Percentiles rank a stretch among this genome's conserved stretches.
Evolutionary conservation across 768 basidiomycete genomes (phyloP).

Genomic region (Kwoniella europaea): DNA sequence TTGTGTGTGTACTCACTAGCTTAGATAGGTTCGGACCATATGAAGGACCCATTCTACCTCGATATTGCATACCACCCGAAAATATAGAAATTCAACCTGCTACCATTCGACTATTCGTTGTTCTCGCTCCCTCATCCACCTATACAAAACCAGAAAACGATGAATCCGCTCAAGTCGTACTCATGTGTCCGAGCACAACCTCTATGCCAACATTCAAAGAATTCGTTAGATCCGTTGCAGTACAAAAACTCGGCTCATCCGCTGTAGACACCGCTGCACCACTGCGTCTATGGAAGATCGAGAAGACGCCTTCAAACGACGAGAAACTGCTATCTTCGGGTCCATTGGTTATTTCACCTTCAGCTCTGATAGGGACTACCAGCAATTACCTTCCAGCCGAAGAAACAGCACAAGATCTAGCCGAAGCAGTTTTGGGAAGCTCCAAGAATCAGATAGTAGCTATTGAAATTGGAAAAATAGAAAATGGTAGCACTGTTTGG

Average conservation of each 20-base stretch:
- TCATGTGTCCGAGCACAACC: constrained; percentile 42
- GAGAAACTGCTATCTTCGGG: constrained; percentile 20
- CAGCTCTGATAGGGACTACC: constrained; percentile 9
- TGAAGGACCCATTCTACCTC: constrained; percentile 37
- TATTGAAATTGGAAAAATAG: constrained; percentile 69
- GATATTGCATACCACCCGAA: constrained; percentile 33
- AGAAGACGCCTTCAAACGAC: constrained; percentile 19
- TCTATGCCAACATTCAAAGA: constrained; percentile 33
- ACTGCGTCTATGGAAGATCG: constrained; percentile 26
- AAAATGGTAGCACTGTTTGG: constrained; percentile 60
- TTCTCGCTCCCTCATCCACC: constrained; percentile 14
- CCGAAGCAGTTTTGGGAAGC: constrained; percentile 55
- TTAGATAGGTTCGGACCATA: constrained; percentile 73
- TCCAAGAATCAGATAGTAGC: constrained; percentile 61
- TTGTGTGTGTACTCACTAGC: constrained; percentile 9
- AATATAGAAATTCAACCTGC: constrained; percentile 41
- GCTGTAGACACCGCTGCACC: background rate
- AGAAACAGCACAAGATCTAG: constrained; percentile 16
- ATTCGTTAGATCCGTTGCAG: constrained; percentile 25
- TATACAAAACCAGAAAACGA: constrained; percentile 19
- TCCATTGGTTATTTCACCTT: constrained; percentile 15
- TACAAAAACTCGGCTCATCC: constrained; percentile 15
- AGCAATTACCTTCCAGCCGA: constrained; percentile 6
- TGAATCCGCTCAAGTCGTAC: constrained; percentile 16
- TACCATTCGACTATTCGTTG: constrained; percentile 36